Conservation (phyloP, 1,284 basidiomycete genomes). For the Leccinum pallidistipes region DNA sequence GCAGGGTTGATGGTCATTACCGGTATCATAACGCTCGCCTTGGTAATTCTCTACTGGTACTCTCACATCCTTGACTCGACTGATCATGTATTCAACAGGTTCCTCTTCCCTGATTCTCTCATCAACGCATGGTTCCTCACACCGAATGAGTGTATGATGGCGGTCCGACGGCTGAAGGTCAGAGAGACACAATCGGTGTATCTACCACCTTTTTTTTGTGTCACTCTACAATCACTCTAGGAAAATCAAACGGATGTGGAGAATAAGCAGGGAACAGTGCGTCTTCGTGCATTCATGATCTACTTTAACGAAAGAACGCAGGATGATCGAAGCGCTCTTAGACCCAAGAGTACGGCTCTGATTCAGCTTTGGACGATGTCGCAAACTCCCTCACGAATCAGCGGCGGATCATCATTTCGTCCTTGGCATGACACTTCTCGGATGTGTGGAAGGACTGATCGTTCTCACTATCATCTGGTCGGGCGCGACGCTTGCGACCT, state of each 20-base stretch:
- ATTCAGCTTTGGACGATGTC: conserved; percentile 48
- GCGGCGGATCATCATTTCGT: conserved; percentile 62
- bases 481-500: conserved; percentile 53
- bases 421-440: conserved; percentile 54
- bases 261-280: conserved; percentile 45
- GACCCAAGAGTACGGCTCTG: conserved; percentile 50
- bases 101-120: conserved; percentile 70
- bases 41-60: too few relatives aligned
- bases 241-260: conserved; percentile 74
- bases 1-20: too few relatives aligned
- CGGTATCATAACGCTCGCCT: too few relatives aligned
- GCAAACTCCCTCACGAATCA: conserved; percentile 75
- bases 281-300: neutral
- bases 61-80: conserved; percentile 5
- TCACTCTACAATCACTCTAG: conserved; percentile 22
- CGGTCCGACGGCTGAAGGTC: conserved; percentile 36
- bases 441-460: conserved; percentile 56
- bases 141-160: conserved; percentile 54
- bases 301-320: conserved; percentile 23
- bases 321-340: conserved; percentile 63
- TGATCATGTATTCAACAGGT: conserved; percentile 44
- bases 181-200: conserved; percentile 30
- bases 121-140: conserved; percentile 44
- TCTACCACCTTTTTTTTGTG: neutral
- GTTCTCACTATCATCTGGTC: conserved; percentile 63